Conservation (phyloP, 1,284 basidiomycete genomes). For the Cutaneotrichosporon cavernicola region DNA sequence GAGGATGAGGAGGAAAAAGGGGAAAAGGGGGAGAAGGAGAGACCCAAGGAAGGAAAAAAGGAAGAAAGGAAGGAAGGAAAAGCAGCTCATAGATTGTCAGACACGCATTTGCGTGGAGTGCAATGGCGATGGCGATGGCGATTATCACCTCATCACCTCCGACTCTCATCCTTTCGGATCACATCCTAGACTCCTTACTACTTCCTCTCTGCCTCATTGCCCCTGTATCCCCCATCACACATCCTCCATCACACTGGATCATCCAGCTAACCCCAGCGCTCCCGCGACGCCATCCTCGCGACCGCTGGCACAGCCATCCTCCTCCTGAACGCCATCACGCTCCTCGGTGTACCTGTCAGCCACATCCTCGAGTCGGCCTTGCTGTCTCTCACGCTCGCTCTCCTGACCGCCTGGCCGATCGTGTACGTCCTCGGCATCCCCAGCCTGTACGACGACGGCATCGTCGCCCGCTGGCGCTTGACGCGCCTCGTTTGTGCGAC, state of each 20-base stretch:
- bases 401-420: constrained; percentile 67
- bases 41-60: neutral
- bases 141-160: neutral
- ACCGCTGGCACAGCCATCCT: constrained; percentile 59
- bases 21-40: neutral
- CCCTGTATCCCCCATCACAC: neutral
- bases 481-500: constrained; percentile 74
- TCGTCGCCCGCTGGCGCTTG: constrained; percentile 57
- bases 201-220: no score
- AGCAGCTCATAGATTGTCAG: no score
- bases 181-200: no score
- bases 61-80: neutral
- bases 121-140: no score
- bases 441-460: constrained; percentile 41
- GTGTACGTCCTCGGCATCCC: constrained; percentile 71
- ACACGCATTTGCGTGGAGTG: no score
- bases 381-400: constrained; percentile 66
- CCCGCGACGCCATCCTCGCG: constrained; percentile 59
- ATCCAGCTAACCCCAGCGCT: constrained; percentile 17
- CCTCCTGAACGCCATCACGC: constrained; percentile 59
- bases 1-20: no score
- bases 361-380: constrained; percentile 65
- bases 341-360: constrained; percentile 73
- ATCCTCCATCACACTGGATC: neutral
- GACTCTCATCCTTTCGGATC: no score